Evolutionary conservation across 352 stramenopile genomes (phyloP).

Genomic region (Aphanomyces euteiches): DNA sequence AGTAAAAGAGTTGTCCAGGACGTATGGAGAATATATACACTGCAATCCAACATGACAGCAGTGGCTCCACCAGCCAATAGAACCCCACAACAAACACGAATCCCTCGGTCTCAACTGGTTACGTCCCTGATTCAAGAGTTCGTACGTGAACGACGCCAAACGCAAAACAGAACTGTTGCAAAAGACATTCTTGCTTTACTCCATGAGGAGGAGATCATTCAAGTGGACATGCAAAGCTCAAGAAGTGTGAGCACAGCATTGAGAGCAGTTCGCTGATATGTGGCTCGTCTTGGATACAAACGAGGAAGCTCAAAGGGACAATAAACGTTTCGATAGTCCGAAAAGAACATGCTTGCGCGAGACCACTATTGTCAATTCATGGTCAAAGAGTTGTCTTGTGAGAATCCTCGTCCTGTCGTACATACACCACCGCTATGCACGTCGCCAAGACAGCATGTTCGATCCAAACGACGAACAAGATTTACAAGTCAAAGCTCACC

Average conservation of each 20-base stretch:
- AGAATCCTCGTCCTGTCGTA: conserved; percentile 13
- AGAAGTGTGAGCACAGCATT: neutral
- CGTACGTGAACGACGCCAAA: conserved; percentile 11
- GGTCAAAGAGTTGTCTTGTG: neutral
- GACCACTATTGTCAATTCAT: conserved; percentile 10
- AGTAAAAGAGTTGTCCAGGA: no score
- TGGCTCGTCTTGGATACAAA: conserved; percentile 10
- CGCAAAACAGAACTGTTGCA: conserved; percentile 4
- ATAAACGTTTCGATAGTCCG: neutral
- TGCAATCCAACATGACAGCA: no score
- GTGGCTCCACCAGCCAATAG: no score
- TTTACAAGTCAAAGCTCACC: neutral
- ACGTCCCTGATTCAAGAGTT: conserved; percentile 14
- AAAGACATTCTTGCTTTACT: conserved; percentile 17
- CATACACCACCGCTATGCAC: conserved; percentile 24
- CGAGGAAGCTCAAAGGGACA: neutral
- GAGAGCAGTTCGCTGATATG: neutral
- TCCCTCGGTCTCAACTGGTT: neutral
- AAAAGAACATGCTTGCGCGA: neutral
- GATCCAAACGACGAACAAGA: conserved; percentile 31
- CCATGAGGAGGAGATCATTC: neutral
- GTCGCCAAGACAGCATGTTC: conserved; percentile 19
- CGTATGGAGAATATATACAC: no score
- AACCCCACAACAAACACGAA: no score
- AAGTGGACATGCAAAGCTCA: neutral